phyloP scores from a whole-genome alignment of 257 asterid species.

The Solanum gracilifrons region DNA sequence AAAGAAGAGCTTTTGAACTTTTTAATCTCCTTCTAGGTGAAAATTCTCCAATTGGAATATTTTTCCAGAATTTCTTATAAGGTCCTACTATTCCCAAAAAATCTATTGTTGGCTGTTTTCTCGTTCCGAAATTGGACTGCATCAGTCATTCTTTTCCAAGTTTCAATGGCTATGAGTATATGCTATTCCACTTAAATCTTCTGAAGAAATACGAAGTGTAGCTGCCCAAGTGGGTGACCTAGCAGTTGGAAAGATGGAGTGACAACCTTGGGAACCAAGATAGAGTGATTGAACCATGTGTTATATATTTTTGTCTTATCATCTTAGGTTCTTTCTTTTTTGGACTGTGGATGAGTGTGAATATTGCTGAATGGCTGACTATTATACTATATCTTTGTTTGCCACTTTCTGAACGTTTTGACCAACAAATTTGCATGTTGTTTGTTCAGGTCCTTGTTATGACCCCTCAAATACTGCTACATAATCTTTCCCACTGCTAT shows the following conservation, averaged over 20 bases:
- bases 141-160: neutral
- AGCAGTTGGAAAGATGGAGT: neutral
- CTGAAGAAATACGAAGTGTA: neutral
- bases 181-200: neutral
- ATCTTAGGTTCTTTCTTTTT: neutral
- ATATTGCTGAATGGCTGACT: neutral
- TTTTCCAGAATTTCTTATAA: neutral
- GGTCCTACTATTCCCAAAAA: neutral
- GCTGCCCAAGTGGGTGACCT: neutral
- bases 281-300: neutral
- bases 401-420: neutral
- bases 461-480: conserved; percentile 83
- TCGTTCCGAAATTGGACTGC: neutral
- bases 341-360: neutral
- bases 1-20: neutral
- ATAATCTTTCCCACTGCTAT: conserved; percentile 69
- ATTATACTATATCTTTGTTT: neutral
- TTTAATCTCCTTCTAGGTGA: neutral
- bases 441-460: conserved; percentile 79
- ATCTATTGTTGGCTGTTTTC: neutral
- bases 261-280: neutral
- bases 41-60: neutral
- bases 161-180: neutral
- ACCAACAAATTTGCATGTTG: conserved; percentile 2
- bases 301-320: neutral